Evolutionary conservation across 148 eudicot genomes (phyloP), one percentile per base, ranked within the genome.

Genomic region (Limonium bicolor): DNA sequence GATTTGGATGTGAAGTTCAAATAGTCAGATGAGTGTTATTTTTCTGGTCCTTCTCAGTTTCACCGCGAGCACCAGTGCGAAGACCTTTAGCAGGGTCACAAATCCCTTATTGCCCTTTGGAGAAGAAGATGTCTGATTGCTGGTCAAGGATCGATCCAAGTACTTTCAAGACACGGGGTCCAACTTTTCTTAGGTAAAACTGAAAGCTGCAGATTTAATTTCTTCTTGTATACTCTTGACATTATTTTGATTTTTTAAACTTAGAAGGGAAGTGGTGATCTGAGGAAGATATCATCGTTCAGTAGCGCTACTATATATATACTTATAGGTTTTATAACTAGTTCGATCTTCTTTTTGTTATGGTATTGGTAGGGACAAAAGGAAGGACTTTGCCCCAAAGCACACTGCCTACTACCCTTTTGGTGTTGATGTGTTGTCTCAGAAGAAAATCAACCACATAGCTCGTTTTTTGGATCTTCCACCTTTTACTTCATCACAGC

Each of bases 381-480:
- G 70, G 75, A 88, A 88, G 59, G 90, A 83, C 36, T 57, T 51
- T 51, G 94, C 97, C 48, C 61, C 81, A 38, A 88, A 62, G 22
- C 15, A 31, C 53, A 74, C 94, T 46, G 94, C 90, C 58, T 88
- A 43, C 61, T 49, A 58, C 63, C 97, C 97, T 58, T 74, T 83
- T 53, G 97, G 94, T 26, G 81, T 72, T 32, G 97, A 88, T 51
- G 81, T 88, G 36, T 88, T 83, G 63, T 83, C 94, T 40, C 81
- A 86, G 23, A 62, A 70, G 14, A 88, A 88, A 63, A 74, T 88
- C 44, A 71, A 66, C 38, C 97, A 88, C 62, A 68, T 88, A 36
- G 86, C 97, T 67, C 92, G 92, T 18, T 75, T 58, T 64, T 78
- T 88, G 44, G 92, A 83, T 72, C 86, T 88, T 59, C 94, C 97